phyloP scores from a whole-genome alignment of 257 asterid species.

The Solanum phureja region DNA sequence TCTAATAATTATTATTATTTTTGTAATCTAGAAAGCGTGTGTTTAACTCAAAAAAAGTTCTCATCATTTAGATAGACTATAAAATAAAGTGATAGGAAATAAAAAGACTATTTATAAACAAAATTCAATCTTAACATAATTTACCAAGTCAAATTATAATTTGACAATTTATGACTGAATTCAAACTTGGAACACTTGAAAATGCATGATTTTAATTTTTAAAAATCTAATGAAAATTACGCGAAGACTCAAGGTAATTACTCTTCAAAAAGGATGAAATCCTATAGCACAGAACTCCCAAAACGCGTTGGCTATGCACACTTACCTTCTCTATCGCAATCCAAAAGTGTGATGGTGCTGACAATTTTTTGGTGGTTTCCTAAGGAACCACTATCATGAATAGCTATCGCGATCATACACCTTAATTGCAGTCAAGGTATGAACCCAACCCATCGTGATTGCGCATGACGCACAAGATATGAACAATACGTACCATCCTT shows the following conservation, averaged over 20 bases:
- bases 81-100: not conserved
- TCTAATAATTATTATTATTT: too few species aligned
- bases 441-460: not conserved
- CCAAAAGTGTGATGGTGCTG: not conserved
- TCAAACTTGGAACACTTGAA: not conserved
- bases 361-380: not conserved
- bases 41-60: not conserved
- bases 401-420: not conserved
- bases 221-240: too few species aligned
- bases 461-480: not conserved
- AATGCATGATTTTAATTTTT: not conserved
- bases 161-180: not conserved
- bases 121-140: not conserved
- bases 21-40: not conserved
- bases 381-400: not conserved
- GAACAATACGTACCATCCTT: not conserved
- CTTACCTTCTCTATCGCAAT: too few species aligned
- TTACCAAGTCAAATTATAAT: not conserved
- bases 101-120: not conserved
- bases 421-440: not conserved
- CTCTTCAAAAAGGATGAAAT: not conserved
- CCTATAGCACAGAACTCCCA: not conserved
- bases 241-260: not conserved
- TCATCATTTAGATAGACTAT: not conserved
- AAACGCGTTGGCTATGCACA: too few species aligned